phyloP scores from a whole-genome alignment of 1,284 basidiomycete species.

The Sutorius eximius region DNA sequence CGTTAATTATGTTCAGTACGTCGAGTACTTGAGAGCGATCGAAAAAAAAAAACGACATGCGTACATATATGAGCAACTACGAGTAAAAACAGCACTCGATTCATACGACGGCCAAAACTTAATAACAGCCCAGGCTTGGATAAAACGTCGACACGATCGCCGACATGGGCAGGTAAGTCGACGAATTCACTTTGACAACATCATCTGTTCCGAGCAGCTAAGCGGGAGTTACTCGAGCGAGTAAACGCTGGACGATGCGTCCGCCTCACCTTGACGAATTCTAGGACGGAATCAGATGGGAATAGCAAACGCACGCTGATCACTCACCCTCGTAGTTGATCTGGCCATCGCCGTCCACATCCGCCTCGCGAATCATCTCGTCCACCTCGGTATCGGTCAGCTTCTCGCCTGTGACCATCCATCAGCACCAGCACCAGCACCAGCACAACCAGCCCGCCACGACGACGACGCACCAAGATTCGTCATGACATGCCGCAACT shows the following conservation, averaged over 20 bases:
- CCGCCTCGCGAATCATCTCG: slow-evolving; percentile 99
- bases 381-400: slow-evolving; percentile 91
- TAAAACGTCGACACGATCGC: slow-evolving; percentile 7
- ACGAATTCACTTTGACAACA: slow-evolving; percentile 51
- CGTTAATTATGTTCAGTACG: not conserved
- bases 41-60: not conserved
- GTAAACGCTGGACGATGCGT: not conserved
- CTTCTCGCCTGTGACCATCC: slow-evolving; percentile 70
- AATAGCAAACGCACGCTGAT: not conserved
- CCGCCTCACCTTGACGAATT: slow-evolving; percentile 65
- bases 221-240: slow-evolving; percentile 8
- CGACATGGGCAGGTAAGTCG: slow-evolving; percentile 15
- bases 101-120: not conserved
- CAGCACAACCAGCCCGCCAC: no score
- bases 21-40: not conserved
- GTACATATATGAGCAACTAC: slow-evolving; percentile 11
- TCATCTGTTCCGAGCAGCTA: slow-evolving; percentile 45
- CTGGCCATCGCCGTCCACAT: slow-evolving; percentile 92
- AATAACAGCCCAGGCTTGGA: not conserved
- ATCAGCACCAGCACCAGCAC: slow-evolving; percentile 8
- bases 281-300: slow-evolving; percentile 33
- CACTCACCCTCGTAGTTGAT: slow-evolving; percentile 80
- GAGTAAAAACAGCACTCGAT: slow-evolving; percentile 5
- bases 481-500: slow-evolving; percentile 91
- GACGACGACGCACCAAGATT: slow-evolving; percentile 62